Percentiles rank a stretch among this genome's conserved stretches.
Conservation (phyloP, 2,329 filamentous ascomycete genomes). For the Bipolaris cookei region DNA sequence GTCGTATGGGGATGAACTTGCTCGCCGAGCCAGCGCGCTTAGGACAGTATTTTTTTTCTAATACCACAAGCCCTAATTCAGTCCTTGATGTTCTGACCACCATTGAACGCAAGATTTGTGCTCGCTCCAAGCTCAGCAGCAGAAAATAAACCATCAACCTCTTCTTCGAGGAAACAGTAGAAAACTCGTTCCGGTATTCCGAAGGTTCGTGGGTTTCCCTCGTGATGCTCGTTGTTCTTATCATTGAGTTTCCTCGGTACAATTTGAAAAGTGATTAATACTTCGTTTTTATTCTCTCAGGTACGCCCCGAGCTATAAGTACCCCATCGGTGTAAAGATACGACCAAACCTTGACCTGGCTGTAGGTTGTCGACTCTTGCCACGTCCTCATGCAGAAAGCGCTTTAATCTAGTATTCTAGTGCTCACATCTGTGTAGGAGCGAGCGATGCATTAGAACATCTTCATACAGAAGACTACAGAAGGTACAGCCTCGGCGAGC, state of each 20-base stretch:
- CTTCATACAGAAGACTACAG: constrained; percentile 5
- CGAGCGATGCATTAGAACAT: constrained; percentile 1
- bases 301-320: constrained; percentile 4
- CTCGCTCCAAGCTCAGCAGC: constrained; percentile 8
- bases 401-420: not conserved
- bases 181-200: constrained; percentile 11
- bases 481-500: constrained; percentile 2
- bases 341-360: not conserved
- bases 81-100: constrained; percentile 14
- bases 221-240: not conserved
- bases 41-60: constrained; percentile 13
- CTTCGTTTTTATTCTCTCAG: not conserved
- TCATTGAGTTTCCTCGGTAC: not conserved
- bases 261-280: constrained; percentile 4
- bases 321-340: constrained; percentile 9
- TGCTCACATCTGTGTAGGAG: not conserved
- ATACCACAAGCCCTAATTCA: constrained; percentile 14
- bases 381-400: constrained; percentile 4
- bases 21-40: constrained; percentile 7
- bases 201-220: constrained; percentile 1
- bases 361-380: not conserved
- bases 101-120: constrained; percentile 6
- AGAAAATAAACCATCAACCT: constrained; percentile 1
- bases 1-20: constrained; percentile 2
- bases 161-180: constrained; percentile 11